These are phyloP conservation scores for Athelia sp. DNA, from an alignment of 1,284 basidiomycete genomes.

Conservation along the genomic window DNA sequence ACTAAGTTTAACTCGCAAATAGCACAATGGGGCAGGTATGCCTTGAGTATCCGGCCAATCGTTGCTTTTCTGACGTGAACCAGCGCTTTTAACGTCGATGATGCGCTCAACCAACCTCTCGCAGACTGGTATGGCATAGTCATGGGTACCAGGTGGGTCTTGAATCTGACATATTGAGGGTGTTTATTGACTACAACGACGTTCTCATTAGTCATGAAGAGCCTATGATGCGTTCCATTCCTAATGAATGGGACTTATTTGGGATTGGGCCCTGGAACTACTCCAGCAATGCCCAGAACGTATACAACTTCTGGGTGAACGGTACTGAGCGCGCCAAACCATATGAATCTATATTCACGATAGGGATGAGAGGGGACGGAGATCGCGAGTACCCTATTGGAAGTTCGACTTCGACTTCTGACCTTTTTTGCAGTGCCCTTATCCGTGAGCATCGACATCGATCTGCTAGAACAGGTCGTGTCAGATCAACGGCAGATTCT, in stretches of 20 bases:
- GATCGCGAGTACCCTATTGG: constrained; percentile 33
- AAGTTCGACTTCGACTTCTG: background rate
- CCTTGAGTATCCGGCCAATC: too few species aligned
- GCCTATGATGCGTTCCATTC: constrained; percentile 60
- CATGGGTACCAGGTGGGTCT: constrained; percentile 55
- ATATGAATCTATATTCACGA: constrained; percentile 57
- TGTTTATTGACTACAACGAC: background rate
- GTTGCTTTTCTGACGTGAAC: constrained; percentile 4
- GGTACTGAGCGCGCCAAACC: constrained; percentile 52
- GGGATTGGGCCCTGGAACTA: constrained; percentile 61
- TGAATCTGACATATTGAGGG: constrained; percentile 2
- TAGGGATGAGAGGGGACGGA: constrained; percentile 65
- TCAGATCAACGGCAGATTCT: constrained; percentile 60
- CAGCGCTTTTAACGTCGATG: constrained; percentile 63
- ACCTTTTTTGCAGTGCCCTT: constrained; percentile 40
- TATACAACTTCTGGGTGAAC: constrained; percentile 55
- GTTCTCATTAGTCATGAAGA: constrained; percentile 47
- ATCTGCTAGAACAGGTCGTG: constrained; percentile 51
- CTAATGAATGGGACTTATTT: constrained; percentile 54
- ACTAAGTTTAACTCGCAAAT: constrained; percentile 1
- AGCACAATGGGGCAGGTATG: constrained; percentile 43
- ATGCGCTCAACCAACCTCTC: constrained; percentile 55
- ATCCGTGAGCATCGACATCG: constrained; percentile 42
- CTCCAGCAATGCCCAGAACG: constrained; percentile 41
- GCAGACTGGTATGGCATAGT: constrained; percentile 68